These are phyloP conservation scores for Amorphotheca resinae DNA, from an alignment of 495 filamentous ascomycete genomes.

Conservation along the genomic window DNA sequence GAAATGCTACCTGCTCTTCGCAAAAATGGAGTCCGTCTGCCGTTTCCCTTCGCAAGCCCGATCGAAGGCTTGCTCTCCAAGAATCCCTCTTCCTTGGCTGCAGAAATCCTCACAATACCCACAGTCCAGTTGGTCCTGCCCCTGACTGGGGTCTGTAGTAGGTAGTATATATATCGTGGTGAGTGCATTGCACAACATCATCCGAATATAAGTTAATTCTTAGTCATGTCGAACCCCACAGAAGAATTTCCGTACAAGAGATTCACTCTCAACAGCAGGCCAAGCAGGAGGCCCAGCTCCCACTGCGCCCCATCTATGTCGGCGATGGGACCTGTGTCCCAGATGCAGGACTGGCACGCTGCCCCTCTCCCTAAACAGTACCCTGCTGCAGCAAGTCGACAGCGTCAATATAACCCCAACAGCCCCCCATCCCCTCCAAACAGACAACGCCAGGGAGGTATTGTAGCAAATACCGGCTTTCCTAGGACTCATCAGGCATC, in stretches of 20 bases:
- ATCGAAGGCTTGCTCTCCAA: not conserved
- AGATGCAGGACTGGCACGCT: not conserved
- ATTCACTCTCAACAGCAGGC: not conserved
- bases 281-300: not conserved
- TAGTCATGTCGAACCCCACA: not conserved
- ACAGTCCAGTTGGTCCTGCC: not conserved
- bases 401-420: not conserved
- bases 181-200: not conserved
- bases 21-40: not conserved
- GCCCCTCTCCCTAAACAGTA: not conserved
- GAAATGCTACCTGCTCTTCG: not conserved
- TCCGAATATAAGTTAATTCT: not conserved
- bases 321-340: not conserved
- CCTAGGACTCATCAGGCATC: not conserved
- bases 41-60: not conserved
- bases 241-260: not conserved
- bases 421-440: not conserved
- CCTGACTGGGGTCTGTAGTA: not conserved
- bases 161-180: not conserved
- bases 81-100: not conserved
- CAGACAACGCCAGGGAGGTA: not conserved
- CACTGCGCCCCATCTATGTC: not conserved
- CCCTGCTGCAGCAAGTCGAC: not conserved
- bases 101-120: not conserved
- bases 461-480: not conserved